phyloP scores from a whole-genome alignment of 148 eudicot species.

The Amaranthus cruentus region DNA sequence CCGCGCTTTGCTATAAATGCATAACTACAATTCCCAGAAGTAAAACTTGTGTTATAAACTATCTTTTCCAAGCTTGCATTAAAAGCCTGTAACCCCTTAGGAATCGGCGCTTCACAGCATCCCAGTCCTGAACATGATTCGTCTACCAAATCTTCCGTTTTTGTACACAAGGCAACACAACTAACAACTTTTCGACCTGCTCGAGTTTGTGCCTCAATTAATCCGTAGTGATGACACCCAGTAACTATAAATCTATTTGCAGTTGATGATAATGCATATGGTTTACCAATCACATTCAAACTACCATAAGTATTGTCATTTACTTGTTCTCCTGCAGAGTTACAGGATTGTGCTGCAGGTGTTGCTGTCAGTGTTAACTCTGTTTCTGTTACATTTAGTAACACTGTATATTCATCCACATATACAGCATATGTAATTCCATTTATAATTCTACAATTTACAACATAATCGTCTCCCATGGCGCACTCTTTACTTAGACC shows the following conservation, averaged over 20 bases:
- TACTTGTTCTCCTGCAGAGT: not conserved
- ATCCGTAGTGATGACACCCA: constrained; percentile 17
- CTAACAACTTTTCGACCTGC: constrained; percentile 8
- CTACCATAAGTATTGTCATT: not conserved
- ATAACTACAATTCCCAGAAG: constrained; percentile 7
- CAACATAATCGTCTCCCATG: constrained; percentile 12
- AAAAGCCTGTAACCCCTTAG: constrained; percentile 15
- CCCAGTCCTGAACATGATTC: constrained; percentile 16
- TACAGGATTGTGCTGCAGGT: not conserved
- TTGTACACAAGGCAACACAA: constrained; percentile 20
- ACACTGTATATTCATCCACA: not conserved
- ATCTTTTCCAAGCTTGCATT: constrained; percentile 6
- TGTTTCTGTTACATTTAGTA: constrained; percentile 15
- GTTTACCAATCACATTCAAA: constrained; percentile 3
- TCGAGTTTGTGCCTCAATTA: constrained; percentile 7
- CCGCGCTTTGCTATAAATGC: not conserved
- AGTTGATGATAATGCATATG: constrained; percentile 8
- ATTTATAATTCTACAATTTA: not conserved
- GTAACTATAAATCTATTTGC: constrained; percentile 11
- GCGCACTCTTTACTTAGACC: constrained; percentile 15
- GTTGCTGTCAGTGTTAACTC: not conserved
- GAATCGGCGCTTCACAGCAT: constrained; percentile 15
- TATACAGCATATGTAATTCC: not conserved
- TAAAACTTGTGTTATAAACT: not conserved
- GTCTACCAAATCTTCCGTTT: constrained; percentile 4